Evolutionary conservation across 495 filamentous ascomycete genomes (phyloP).

Genomic region (Chlorociboria aeruginascens): DNA sequence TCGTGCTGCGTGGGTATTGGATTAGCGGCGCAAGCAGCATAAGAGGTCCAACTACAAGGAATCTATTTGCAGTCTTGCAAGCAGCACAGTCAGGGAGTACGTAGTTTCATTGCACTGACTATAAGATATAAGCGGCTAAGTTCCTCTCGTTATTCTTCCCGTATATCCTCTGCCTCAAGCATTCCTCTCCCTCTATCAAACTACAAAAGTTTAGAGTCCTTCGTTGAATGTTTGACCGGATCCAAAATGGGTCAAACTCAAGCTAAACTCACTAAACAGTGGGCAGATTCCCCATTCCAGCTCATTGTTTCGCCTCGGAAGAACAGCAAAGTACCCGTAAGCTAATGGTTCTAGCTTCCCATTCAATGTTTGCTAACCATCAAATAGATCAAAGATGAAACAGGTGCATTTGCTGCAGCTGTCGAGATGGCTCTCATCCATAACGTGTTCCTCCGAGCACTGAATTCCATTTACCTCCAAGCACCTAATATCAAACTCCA

Average conservation of each 20-base stretch:
- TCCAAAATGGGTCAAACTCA: constrained; percentile 9
- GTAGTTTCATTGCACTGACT: too few relatives aligned
- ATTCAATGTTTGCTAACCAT: background rate
- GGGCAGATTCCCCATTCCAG: constrained; percentile 25
- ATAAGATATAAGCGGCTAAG: too few relatives aligned
- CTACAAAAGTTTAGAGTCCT: too few relatives aligned
- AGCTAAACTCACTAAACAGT: constrained; percentile 17
- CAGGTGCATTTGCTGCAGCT: constrained; percentile 18
- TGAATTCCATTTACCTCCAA: constrained; percentile 39
- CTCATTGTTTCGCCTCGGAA: constrained; percentile 16
- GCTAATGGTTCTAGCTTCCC: constrained; percentile 7
- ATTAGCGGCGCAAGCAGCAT: too few relatives aligned
- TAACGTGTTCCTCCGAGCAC: constrained; percentile 34
- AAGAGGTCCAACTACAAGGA: too few relatives aligned
- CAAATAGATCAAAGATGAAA: constrained; percentile 4
- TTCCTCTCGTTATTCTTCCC: too few relatives aligned
- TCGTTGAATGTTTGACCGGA: too few relatives aligned
- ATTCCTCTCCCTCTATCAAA: too few relatives aligned
- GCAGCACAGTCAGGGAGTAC: too few relatives aligned
- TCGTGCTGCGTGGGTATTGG: too few relatives aligned
- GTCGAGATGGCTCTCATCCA: constrained; percentile 33
- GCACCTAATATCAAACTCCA: constrained; percentile 25
- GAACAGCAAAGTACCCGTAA: background rate
- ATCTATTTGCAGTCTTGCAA: too few relatives aligned
- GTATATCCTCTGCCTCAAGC: too few relatives aligned